Base-by-base conservation (phyloP, 129 eudicot species). In the Calendula officinalis region DNA sequence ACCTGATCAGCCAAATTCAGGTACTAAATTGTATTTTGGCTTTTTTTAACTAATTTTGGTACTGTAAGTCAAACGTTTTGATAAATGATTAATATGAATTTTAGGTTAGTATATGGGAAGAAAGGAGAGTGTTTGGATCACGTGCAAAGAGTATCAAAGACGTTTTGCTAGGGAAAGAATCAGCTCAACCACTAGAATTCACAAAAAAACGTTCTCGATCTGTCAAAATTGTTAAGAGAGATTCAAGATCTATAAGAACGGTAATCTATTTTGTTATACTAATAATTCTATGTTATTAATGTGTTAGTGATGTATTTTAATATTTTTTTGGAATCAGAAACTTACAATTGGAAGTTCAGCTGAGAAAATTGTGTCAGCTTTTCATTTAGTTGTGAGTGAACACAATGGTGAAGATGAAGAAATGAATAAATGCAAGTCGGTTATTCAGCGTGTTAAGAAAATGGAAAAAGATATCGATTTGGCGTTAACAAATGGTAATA, bases 51-150 rank as follows among this genome's bases (percentile, higher is more conserved):
- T 11, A 32, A 22, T 15, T 8, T 64, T 13, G n/a, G 36, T 37
- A 36, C 27, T 39, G 33, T 57, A 47, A 22, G 30, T 22, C 30
- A 2, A 22, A 22, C 30, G 46, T 63, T 71, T 17, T 67, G 14
- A 37, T 58, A 45, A 48, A 17, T 66, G 57, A 60, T 53, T 17
- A 1, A 22, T 60, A 33, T 56, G 46, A 63, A 56, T 77, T 14
- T 43, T 68, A 91, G 98, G 90, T 91, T 77, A 51, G 70, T 33
- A 87, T 91, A 80, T 91, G 96, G 98, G 94, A 86, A 78, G 90
- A 91, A 78, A 84, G 98, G 68, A 91, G 71, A 74, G 98, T 91
- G 43, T 91, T 91, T 72, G 98, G 98, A 45, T 86, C 95, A 45
- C 84, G 62, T 59, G 74, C 84, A 71, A 66, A 80, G 73, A 84